Percentiles rank a stretch among this genome's conserved stretches.
phyloP scores from a whole-genome alignment of 805 yeast genomes.

The Cyberlindnera euphorbiae region DNA sequence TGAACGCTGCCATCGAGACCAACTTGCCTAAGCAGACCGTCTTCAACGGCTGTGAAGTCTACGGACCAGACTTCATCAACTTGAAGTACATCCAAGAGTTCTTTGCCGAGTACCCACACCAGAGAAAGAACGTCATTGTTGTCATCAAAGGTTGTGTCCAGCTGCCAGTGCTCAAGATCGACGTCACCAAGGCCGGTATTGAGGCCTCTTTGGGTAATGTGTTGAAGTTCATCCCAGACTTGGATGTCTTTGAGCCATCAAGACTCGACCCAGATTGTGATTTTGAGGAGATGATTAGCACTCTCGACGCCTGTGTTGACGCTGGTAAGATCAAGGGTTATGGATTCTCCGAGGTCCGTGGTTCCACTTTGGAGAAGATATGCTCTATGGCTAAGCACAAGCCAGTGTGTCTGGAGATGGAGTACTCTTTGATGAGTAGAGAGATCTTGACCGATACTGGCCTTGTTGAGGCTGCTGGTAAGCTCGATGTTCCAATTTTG shows the following conservation, averaged over 20 bases:
- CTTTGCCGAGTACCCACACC: slow-evolving; percentile 48
- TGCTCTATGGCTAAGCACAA: slow-evolving; percentile 41
- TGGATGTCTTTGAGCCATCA: slow-evolving; percentile 65
- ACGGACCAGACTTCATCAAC: slow-evolving; percentile 52
- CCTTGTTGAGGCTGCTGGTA: slow-evolving; percentile 51
- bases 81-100: slow-evolving; percentile 52
- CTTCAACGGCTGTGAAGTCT: slow-evolving; percentile 73
- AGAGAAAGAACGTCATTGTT: slow-evolving; percentile 48
- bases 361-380: slow-evolving; percentile 56
- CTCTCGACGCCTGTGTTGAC: slow-evolving; percentile 52
- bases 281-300: slow-evolving; percentile 53
- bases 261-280: slow-evolving; percentile 57
- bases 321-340: slow-evolving; percentile 62
- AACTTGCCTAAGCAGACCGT: slow-evolving; percentile 39
- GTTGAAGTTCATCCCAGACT: slow-evolving; percentile 34
- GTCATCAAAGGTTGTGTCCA: slow-evolving; percentile 61
- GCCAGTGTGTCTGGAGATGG: slow-evolving; percentile 68
- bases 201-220: slow-evolving; percentile 41
- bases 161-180: background rate
- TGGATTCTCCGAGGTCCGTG: slow-evolving; percentile 69
- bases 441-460: slow-evolving; percentile 57
- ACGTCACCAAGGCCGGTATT: slow-evolving; percentile 29
- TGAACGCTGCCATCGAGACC: slow-evolving; percentile 44
- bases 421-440: slow-evolving; percentile 62
- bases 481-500: slow-evolving; percentile 56